Evolutionary conservation across 2,329 filamentous ascomycete species (phyloP), one percentile per base, ranked within the genome.

Genomic region (Elsinoe ampelina): DNA sequence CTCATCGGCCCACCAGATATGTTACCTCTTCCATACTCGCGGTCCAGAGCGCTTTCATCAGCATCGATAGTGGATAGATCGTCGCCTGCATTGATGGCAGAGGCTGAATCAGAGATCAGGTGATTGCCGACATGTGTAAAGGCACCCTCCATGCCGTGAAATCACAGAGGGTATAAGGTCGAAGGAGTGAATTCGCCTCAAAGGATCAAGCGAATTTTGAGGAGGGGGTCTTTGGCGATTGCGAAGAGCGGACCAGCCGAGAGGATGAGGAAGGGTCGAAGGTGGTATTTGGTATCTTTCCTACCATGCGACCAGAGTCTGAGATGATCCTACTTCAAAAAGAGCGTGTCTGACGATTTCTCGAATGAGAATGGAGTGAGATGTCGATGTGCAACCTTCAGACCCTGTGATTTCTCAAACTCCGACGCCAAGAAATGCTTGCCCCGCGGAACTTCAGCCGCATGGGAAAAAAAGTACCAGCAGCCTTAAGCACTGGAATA

Each of bases 41-140:
- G 80, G 66, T 89, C 89, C 47, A 95, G 80, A 62, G 92, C 79
- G 73, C 81, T 87, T 73, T 95, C 90, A 66, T 95, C 89, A 22
- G 68, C 68, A 48, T 69, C 68, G 34, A 71, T 64, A 15, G 68
- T 70, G 54, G 66, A 68, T 22, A 70, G 61, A 73, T 95, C 89
- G 66, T 87, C 83, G 66, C 82, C 86, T 62, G 90, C 90, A 67
- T 95, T 95, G 72, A 96, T 95, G 61, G 86, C 88, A 59, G 86
- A 84, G 56, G 85, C 87, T 54, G 86, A 89, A 73, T 91, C 87
- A 67, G 87, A 90, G 68, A 93, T 84, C 64, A 91, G 77, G 73
- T 91, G 86, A 74, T 93, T 95, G 66, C 86, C 87, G 67, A 92
- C 82, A 73, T 93, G 86, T 61, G 86, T 92, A 70, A 95, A 95